Percentiles rank a stretch among this genome's conserved stretches.
Conservation (phyloP, 495 filamentous ascomycete genomes). For the Penicillium paxilli region DNA sequence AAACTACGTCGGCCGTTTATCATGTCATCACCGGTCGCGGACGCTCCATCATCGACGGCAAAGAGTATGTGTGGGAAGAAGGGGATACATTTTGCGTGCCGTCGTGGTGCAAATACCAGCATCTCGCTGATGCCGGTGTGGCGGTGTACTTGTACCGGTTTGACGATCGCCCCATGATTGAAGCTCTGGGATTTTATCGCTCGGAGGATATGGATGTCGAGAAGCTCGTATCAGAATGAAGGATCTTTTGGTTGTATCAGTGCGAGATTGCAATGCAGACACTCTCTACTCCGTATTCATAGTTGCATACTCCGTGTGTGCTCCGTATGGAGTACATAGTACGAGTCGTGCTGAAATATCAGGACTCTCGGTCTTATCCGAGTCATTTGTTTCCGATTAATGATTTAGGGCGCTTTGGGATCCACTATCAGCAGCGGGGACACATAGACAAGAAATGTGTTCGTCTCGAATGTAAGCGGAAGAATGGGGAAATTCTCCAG, state of each 20-base stretch:
- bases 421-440: neutral
- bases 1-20: conserved; percentile 43
- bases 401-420: neutral
- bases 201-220: conserved; percentile 37
- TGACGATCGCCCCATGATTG: conserved; percentile 48
- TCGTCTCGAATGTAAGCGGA: neutral
- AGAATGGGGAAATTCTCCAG: neutral
- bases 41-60: conserved; percentile 29
- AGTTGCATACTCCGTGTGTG: neutral
- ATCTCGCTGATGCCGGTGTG: conserved; percentile 33
- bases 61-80: conserved; percentile 33
- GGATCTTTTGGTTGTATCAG: neutral
- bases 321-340: too few species aligned
- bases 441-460: neutral
- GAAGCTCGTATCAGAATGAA: conserved; percentile 14
- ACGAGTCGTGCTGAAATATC: neutral
- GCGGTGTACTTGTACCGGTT: conserved; percentile 47
- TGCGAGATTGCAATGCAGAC: neutral
- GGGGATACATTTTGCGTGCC: conserved; percentile 49
- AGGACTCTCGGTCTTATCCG: neutral
- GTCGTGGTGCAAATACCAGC: conserved; percentile 43
- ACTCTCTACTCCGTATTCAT: too few species aligned
- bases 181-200: conserved; percentile 44
- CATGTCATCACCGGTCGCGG: conserved; percentile 41
- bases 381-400: neutral